phyloP scores from a whole-genome alignment of 495 filamentous ascomycete species.

The Hypoxylon lienhwacheense region DNA sequence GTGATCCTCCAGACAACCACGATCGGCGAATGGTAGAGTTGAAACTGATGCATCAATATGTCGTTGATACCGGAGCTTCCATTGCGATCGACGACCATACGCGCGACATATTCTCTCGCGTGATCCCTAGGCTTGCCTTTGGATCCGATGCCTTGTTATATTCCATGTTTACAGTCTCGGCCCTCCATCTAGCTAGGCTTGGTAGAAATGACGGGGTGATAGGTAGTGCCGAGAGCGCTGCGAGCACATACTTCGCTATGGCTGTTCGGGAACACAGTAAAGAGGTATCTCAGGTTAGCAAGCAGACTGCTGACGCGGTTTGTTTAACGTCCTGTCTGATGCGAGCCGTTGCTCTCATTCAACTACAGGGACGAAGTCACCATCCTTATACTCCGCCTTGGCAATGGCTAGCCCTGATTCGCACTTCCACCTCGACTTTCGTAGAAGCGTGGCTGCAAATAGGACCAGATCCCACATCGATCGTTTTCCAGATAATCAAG shows the following conservation, averaged over 20 bases:
- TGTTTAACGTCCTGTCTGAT: constrained; percentile 39
- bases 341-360: constrained; percentile 34
- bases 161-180: constrained; percentile 40
- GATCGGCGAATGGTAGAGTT: constrained; percentile 41
- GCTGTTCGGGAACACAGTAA: constrained; percentile 43
- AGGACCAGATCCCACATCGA: constrained; percentile 19
- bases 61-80: constrained; percentile 26
- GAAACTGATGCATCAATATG: constrained; percentile 43
- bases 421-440: constrained; percentile 29
- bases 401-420: constrained; percentile 41
- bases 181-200: constrained; percentile 38
- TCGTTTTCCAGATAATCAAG: constrained; percentile 14
- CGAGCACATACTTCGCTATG: constrained; percentile 39
- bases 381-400: constrained; percentile 44
- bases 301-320: constrained; percentile 42
- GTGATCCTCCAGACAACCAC: constrained; percentile 36
- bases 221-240: constrained; percentile 26
- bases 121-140: constrained; percentile 39
- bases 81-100: constrained; percentile 19
- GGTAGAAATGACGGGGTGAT: constrained; percentile 21
- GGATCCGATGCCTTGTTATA: constrained; percentile 42
- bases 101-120: constrained; percentile 7
- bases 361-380: constrained; percentile 35
- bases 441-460: constrained; percentile 26
- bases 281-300: constrained; percentile 37